Base-by-base conservation (phyloP, 23 red algal species). In the Gracilaria domingensis region DNA sequence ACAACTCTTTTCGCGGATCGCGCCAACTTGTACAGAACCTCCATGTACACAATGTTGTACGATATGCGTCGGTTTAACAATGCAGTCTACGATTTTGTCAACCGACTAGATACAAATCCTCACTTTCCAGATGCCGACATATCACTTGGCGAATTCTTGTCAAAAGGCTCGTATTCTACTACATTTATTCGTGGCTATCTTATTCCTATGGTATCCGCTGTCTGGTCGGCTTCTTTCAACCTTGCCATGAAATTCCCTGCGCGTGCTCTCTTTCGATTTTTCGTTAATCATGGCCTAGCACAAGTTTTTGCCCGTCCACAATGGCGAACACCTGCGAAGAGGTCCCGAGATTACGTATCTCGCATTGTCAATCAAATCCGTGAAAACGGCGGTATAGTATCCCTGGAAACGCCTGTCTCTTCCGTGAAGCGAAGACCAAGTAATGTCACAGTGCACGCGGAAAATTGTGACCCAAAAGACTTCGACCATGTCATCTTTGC, bases 241-340 rank as follows among this genome's bases (percentile, higher is more conserved):
- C 33, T 50, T 39, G 87, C 91, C 29, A 72, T 95, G 64, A 42
- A 47, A 16, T 98, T 98, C 83, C 97, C 97, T 29, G 92, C 93
- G 57, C 69, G 57, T 14, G 40, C 84, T 13, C 42, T 99, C 8
- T 95, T 99, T 48, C 86, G 77, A 23, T 99, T 99, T 74, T 99
- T 99, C 55, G 66, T 91, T 48, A 99, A 99, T 86, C 97, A 99
- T 56, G 93, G 97, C 24, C 92, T 99, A 70, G 93, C 94, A 47
- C 97, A 96, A 71, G 80, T 96, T 49, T 92, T 91, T 57, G 83
- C 77, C 3, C 86, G 97, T 37, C 97, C 97, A 6, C 91, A 95
- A 66, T 99, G 97, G 97, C 93, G 93, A 60, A 95, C 92, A 20
- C 81, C 95, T n/a, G 72, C 83, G 21, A 85, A 93, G n/a, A 64